phyloP scores from a whole-genome alignment of 805 yeast species.

The Metschnikowia amazonensis region DNA sequence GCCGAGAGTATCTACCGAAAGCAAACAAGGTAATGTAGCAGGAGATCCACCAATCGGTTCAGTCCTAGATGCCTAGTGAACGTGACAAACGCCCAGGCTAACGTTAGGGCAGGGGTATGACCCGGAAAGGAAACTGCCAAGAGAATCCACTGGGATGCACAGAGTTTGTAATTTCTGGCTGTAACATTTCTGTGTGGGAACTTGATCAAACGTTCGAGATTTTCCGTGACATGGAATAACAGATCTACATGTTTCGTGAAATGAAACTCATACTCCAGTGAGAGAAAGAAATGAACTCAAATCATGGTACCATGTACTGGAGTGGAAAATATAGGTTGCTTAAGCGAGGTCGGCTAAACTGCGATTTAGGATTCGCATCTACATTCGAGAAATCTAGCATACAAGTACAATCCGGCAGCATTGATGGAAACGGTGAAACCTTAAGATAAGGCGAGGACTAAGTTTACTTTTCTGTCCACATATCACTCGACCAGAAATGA shows the following conservation, averaged over 20 bases:
- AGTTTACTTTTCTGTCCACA: too few relatives aligned
- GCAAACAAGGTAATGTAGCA: neutral
- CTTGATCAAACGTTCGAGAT: neutral
- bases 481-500: too few relatives aligned
- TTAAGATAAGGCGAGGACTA: too few relatives aligned
- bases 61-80: neutral
- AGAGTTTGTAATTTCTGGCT: neutral
- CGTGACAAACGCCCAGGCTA: too few relatives aligned
- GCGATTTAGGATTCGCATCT: neutral
- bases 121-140: too few relatives aligned
- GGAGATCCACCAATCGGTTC: neutral
- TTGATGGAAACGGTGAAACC: neutral
- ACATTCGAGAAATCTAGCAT: neutral
- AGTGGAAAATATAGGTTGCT: neutral
- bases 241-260: neutral
- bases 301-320: neutral
- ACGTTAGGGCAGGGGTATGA: too few relatives aligned
- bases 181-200: neutral
- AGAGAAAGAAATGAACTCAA: neutral
- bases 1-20: slow-evolving; percentile 2
- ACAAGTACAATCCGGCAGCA: neutral
- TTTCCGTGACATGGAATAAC: neutral
- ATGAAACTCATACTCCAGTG: neutral
- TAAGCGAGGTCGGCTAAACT: slow-evolving; percentile 3
- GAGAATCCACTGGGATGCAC: too few relatives aligned